Evolutionary conservation across 768 basidiomycete species (phyloP).

Genomic region (Termitomyces sp.): DNA sequence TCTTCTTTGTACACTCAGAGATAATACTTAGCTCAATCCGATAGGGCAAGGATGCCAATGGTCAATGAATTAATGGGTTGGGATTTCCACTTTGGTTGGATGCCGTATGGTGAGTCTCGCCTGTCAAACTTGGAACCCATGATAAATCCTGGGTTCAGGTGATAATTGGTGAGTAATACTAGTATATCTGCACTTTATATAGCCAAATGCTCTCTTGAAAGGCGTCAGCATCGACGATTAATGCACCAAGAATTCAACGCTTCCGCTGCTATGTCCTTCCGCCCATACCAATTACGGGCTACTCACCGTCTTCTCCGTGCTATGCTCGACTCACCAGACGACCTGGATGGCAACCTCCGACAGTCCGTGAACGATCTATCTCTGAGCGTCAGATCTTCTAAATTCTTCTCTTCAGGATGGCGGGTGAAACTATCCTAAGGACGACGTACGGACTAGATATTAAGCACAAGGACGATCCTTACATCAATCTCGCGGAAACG

Average conservation of each 20-base stretch:
- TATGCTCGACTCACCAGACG: conserved; percentile 15
- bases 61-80: background rate
- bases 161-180: conserved; percentile 1
- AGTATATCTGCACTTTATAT: background rate
- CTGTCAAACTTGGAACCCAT: too few relatives aligned
- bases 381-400: background rate
- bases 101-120: conserved; percentile 11
- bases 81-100: conserved; percentile 4
- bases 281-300: conserved; percentile 16
- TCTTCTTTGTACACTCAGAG: background rate
- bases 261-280: conserved; percentile 12
- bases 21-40: too few relatives aligned
- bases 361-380: conserved; percentile 2
- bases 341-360: conserved; percentile 9
- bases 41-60: background rate
- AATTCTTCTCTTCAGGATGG: conserved; percentile 4
- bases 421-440: conserved; percentile 23
- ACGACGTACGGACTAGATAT: conserved; percentile 29
- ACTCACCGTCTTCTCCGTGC: conserved; percentile 18
- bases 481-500: conserved; percentile 24
- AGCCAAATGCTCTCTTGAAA: background rate
- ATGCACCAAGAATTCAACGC: conserved; percentile 19
- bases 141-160: background rate
- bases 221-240: conserved; percentile 19
- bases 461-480: conserved; percentile 26